A percentile compares a stretch with the other conserved stretches of the same genome.
These are phyloP conservation scores for Bruguiera parviflora DNA, from an alignment of 345 rosid species.

Conservation along the genomic window DNA sequence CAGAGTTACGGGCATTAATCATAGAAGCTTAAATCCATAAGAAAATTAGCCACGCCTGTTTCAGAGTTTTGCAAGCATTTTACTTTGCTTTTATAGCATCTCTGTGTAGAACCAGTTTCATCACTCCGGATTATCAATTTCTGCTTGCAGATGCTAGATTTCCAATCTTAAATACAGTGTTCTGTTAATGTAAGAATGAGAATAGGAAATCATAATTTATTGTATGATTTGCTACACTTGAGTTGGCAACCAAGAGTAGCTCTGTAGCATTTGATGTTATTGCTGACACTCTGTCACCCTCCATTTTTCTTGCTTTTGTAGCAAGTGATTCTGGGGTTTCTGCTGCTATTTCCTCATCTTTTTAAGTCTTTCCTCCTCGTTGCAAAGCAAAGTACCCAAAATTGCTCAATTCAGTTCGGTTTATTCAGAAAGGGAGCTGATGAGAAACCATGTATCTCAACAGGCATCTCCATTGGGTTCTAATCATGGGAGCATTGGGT, in stretches of 20 bases:
- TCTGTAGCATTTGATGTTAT: not conserved
- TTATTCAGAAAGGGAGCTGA: slow-evolving; percentile 44
- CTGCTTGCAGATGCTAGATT: not conserved
- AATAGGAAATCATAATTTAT: not conserved
- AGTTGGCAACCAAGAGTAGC: not conserved
- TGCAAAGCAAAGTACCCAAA: slow-evolving; percentile 36
- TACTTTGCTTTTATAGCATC: too few relatives aligned
- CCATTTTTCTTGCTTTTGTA: too few relatives aligned
- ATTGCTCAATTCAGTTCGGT: slow-evolving; percentile 36
- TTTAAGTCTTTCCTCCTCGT: slow-evolving; percentile 35
- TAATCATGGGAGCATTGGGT: slow-evolving; percentile 29
- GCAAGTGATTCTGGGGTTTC: slow-evolving; percentile 11
- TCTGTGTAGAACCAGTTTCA: too few relatives aligned
- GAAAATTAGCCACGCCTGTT: too few relatives aligned
- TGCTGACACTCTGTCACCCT: not conserved
- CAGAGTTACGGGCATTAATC: too few relatives aligned
- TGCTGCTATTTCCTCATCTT: slow-evolving; percentile 41
- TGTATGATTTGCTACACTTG: not conserved
- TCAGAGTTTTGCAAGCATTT: too few relatives aligned
- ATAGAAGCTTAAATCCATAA: too few relatives aligned
- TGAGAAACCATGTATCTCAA: slow-evolving; percentile 33
- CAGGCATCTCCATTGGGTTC: slow-evolving; percentile 40
- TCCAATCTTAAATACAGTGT: not conserved
- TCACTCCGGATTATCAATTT: too few relatives aligned
- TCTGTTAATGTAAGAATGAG: not conserved